phyloP scores from a whole-genome alignment of 192 early-diverging fungal genomes.

The Linnemannia elongata region DNA sequence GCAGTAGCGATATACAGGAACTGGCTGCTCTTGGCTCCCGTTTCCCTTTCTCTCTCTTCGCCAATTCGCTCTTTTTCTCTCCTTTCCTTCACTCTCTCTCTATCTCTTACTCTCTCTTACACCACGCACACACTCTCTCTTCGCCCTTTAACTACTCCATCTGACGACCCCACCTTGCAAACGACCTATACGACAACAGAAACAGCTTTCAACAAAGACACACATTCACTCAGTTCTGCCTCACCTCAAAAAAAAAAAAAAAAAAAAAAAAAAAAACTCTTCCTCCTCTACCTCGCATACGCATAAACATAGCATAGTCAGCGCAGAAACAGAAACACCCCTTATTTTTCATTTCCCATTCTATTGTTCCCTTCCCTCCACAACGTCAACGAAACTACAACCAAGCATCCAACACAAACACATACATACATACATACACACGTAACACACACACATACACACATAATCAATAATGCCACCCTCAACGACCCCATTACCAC shows the following conservation, averaged over 20 bases:
- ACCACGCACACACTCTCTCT: neutral
- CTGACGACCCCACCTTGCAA: neutral
- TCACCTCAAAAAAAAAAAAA: neutral
- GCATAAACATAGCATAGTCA: neutral
- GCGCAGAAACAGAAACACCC: neutral
- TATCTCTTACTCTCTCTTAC: neutral
- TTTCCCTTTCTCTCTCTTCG: neutral
- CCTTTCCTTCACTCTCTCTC: neutral
- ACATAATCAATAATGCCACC: neutral
- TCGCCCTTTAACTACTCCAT: neutral
- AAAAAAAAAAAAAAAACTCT: neutral
- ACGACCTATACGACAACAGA: no score
- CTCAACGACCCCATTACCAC: neutral
- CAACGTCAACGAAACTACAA: neutral
- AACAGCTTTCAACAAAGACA: neutral
- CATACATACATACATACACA: no score
- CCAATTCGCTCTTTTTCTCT: neutral
- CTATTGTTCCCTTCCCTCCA: neutral
- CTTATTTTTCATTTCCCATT: neutral
- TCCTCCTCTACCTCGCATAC: conserved; percentile 9
- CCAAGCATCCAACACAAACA: no score
- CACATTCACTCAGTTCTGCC: neutral
- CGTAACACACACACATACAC: neutral
- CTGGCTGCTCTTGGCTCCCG: neutral
- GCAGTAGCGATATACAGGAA: neutral